Evolutionary conservation across 2,329 filamentous ascomycete genomes (phyloP).

Genomic region (Neoarthrinium moseri): DNA sequence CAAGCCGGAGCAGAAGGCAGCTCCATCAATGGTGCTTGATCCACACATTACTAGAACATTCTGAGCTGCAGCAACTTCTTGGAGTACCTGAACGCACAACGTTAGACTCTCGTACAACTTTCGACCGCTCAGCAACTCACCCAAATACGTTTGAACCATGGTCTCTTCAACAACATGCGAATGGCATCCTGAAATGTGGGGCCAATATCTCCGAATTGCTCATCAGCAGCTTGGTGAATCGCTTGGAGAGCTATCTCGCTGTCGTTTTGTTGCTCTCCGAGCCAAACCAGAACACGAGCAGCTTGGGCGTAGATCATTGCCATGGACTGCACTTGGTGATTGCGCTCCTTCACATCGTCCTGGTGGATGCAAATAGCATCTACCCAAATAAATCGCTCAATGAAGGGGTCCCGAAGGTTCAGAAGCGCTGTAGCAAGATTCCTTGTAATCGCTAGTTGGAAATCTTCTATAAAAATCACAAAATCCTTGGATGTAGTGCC

Average conservation of each 20-base stretch:
- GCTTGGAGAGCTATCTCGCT: constrained; percentile 3
- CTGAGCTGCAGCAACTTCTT: not conserved
- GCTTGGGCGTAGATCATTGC: constrained; percentile 17
- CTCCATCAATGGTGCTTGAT: not conserved
- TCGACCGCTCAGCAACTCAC: not conserved
- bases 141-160: not conserved
- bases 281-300: constrained; percentile 17
- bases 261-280: constrained; percentile 16
- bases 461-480: not conserved
- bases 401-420: not conserved
- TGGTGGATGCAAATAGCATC: constrained; percentile 21
- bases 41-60: not conserved
- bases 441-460: not conserved
- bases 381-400: constrained; percentile 13
- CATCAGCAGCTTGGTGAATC: not conserved
- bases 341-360: constrained; percentile 14
- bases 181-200: not conserved
- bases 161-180: not conserved
- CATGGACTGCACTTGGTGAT: constrained; percentile 18
- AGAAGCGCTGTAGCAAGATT: not conserved
- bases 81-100: not conserved
- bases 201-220: not conserved
- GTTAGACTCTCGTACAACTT: not conserved
- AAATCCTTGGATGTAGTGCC: not conserved
- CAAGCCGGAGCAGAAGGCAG: not conserved